Evolutionary conservation across 371 early-diverging fungal species (phyloP), one percentile per base, ranked within the genome.

Genomic region (Circinella minor): DNA sequence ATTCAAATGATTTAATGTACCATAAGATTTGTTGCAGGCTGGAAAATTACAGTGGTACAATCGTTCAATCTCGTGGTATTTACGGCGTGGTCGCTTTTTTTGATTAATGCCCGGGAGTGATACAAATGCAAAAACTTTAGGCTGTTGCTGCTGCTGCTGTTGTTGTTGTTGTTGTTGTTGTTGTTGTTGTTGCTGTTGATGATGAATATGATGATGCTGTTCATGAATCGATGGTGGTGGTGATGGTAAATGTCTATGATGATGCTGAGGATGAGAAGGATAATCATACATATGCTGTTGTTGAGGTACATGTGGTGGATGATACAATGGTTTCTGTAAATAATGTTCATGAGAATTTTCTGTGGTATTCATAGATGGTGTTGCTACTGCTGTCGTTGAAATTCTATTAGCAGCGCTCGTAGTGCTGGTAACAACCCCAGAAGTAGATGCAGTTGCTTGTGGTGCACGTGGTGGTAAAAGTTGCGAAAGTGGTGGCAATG

Each of bases 1-100:
- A 69, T 92, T 92, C 18, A 92, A 74, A 74, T 92, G 90, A 69
- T 92, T 92, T 27, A 92, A 72, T 4, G 92, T 92, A 36, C 92
- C 92, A 70, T 92, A 92, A 9, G 87, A 74, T 71, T 92, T 92
- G 37, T 80, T 79, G 63, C 92, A 92, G 15, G 83, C 86, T 3
- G 72, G 79, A 69, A 77, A 88, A 68, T 83, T 88, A 75, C 92
- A 92, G 59, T 82, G 84, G 69, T 90, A 92, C n/a, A 89, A 74
- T 37, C 92, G 87, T 62, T 92, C 90, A 49, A 92, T 89, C 72
- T 92, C 92, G 69, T 90, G 89, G 61, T 85, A 90, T 65, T 88
- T 81, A 43, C 92, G 79, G 66, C 92, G 81, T 18, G 88, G 90
- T 55, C 92, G 71, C 68, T 92, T 92, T 74, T 89, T 89, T 60